Conservation (phyloP, 2,329 filamentous ascomycete genomes). For the Fusarium aywerte region DNA sequence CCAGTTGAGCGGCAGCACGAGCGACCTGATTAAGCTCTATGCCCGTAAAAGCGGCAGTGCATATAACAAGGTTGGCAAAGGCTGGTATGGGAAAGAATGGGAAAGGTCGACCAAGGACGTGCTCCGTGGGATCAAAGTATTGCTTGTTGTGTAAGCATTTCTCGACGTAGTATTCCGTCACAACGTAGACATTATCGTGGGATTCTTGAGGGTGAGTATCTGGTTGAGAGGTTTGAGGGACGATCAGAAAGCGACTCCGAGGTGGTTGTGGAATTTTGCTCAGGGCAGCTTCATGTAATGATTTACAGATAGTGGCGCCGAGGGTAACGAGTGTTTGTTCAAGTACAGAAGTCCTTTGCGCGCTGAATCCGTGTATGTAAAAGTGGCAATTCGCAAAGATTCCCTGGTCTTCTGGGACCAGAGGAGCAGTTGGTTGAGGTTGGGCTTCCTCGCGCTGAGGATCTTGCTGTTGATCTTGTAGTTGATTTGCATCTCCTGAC, state of each 20-base stretch:
- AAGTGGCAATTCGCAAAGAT: constrained; percentile 69
- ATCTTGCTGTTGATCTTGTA: constrained; percentile 18
- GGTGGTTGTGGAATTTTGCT: constrained; percentile 46
- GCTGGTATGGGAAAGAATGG: constrained; percentile 74
- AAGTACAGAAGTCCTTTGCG: constrained; percentile 61
- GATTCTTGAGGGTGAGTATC: constrained; percentile 55
- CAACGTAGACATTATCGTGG: constrained; percentile 58
- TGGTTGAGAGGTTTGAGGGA: constrained; percentile 63
- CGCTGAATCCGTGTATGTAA: constrained; percentile 68
- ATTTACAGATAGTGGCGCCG: constrained; percentile 57
- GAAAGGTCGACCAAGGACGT: constrained; percentile 82
- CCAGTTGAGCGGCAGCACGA: constrained; percentile 78
- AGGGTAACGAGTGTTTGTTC: constrained; percentile 60
- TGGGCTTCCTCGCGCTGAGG: constrained; percentile 4
- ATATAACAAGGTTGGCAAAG: constrained; percentile 77
- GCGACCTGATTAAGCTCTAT: constrained; percentile 88
- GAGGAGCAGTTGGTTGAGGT: constrained; percentile 21
- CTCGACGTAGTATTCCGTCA: constrained; percentile 96
- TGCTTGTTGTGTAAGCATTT: constrained; percentile 81
- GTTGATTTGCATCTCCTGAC: constrained; percentile 12
- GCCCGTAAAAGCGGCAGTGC: constrained; percentile 83
- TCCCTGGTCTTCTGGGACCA: constrained; percentile 44
- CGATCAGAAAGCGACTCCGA: constrained; percentile 61
- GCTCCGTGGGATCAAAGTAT: constrained; percentile 73
- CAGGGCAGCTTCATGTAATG: constrained; percentile 56